Evolutionary conservation across 78 protist species (phyloP).

Genomic region (Corallochytrium limacisporum): DNA sequence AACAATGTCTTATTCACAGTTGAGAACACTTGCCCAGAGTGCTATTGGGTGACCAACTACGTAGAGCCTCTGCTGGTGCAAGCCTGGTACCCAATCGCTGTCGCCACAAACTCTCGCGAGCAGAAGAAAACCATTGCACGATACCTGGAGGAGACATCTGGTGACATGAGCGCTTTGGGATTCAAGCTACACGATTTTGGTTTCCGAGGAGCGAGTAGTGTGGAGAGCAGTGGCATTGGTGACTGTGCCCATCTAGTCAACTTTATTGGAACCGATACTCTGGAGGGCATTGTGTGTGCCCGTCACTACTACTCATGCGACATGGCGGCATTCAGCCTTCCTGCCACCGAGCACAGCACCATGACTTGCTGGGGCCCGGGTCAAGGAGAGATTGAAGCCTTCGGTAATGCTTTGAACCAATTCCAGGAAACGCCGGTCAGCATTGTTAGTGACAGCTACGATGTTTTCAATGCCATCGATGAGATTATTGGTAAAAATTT

Average conservation of each 20-base stretch:
- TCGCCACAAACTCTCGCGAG: conserved; percentile 30
- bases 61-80: conserved; percentile 36
- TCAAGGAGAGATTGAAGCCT: conserved; percentile 1
- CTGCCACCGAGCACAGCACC: conserved; percentile 35
- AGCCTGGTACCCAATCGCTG: conserved; percentile 37
- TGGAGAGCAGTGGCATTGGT: conserved; percentile 19
- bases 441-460: conserved; percentile 22
- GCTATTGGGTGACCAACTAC: conserved; percentile 24
- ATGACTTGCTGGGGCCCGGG: conserved; percentile 26
- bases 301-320: not conserved
- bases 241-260: conserved; percentile 26
- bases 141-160: not conserved
- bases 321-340: conserved; percentile 12
- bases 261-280: conserved; percentile 29
- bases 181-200: conserved; percentile 36
- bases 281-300: conserved; percentile 2
- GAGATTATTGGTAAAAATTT: not conserved
- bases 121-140: not conserved
- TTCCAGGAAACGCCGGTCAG: conserved; percentile 2
- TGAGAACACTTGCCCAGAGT: conserved; percentile 11
- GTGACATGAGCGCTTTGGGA: not conserved
- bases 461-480: conserved; percentile 4
- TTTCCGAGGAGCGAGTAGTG: conserved; percentile 11
- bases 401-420: conserved; percentile 4
- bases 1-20: not conserved